These are phyloP conservation scores for Quercus phellos DNA, from an alignment of 331 rosid species.

Conservation along the genomic window DNA sequence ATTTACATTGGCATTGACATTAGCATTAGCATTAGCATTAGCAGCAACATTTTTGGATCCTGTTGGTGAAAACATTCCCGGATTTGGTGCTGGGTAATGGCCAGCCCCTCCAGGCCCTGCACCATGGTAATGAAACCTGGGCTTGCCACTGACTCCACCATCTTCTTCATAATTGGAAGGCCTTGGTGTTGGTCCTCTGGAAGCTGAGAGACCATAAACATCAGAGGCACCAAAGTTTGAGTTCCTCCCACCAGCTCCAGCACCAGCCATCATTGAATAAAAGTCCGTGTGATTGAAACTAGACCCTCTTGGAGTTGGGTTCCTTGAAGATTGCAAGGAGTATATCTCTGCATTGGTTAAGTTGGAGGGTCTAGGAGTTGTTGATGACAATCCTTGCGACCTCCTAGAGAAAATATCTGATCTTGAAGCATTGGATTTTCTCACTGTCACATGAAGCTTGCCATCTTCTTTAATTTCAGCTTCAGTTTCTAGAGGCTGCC, in stretches of 20 bases:
- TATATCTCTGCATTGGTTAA: constrained; percentile 83
- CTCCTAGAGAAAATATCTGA: constrained; percentile 73
- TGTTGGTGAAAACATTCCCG: constrained; percentile 77
- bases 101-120: constrained; percentile 21
- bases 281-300: constrained; percentile 86
- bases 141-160: constrained; percentile 25
- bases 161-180: constrained; percentile 71
- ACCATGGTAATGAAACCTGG: constrained; percentile 44
- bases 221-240: constrained; percentile 55
- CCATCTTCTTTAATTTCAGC: constrained; percentile 77
- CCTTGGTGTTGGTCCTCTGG: constrained; percentile 74
- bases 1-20: constrained; percentile 23
- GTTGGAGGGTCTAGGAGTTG: constrained; percentile 75
- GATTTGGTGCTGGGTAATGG: constrained; percentile 74
- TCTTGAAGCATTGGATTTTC: constrained; percentile 74
- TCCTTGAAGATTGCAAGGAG: constrained; percentile 68
- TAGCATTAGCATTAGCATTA: constrained; percentile 25
- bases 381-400: constrained; percentile 66
- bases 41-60: constrained; percentile 36
- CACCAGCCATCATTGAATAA: constrained; percentile 70
- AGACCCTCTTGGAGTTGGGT: constrained; percentile 81
- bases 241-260: constrained; percentile 58
- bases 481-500: constrained; percentile 62
- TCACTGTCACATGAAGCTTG: constrained; percentile 69
- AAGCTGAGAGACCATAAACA: constrained; percentile 45